phyloP scores from a whole-genome alignment of 805 yeast species.

The Starmerella apis region DNA sequence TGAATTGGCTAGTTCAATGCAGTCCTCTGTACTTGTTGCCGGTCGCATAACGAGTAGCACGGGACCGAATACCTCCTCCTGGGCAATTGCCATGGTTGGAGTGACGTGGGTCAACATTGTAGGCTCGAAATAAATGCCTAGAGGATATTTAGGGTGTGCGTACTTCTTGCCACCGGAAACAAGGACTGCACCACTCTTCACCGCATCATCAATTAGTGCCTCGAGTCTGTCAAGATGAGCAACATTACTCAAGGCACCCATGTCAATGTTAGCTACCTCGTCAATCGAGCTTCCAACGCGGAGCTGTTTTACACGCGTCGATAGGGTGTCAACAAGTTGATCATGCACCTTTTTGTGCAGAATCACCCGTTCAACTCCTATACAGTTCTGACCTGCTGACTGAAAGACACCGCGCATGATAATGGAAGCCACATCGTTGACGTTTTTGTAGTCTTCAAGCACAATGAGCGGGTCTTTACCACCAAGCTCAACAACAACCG shows the following conservation, averaged over 20 bases:
- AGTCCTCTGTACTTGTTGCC: constrained; percentile 56
- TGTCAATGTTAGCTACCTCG: constrained; percentile 78
- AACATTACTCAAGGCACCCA: constrained; percentile 91
- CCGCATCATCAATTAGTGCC: constrained; percentile 59
- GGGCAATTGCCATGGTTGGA: constrained; percentile 65
- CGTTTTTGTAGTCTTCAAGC: constrained; percentile 41
- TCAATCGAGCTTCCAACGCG: constrained; percentile 88
- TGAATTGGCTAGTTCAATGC: constrained; percentile 66
- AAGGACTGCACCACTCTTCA: constrained; percentile 66
- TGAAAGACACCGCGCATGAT: constrained; percentile 94
- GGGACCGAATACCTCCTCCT: constrained; percentile 92
- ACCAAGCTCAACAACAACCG: constrained; percentile 91
- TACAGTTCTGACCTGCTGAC: constrained; percentile 95
- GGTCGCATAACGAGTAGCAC: constrained; percentile 59
- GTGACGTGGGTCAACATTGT: constrained; percentile 78
- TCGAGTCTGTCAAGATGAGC: constrained; percentile 62
- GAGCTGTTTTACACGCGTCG: constrained; percentile 47
- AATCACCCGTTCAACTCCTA: constrained; percentile 90
- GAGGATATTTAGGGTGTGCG: constrained; percentile 85
- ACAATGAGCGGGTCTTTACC: constrained; percentile 91
- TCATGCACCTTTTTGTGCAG: constrained; percentile 55
- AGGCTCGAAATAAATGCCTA: constrained; percentile 88
- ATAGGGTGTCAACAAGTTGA: constrained; percentile 45
- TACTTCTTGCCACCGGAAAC: constrained; percentile 71
- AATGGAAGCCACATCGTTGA: constrained; percentile 51